Percentiles rank a stretch among this genome's conserved stretches.
Evolutionary conservation across 1,284 basidiomycete genomes (phyloP).

Genomic region (Macrocystidia cucumis): DNA sequence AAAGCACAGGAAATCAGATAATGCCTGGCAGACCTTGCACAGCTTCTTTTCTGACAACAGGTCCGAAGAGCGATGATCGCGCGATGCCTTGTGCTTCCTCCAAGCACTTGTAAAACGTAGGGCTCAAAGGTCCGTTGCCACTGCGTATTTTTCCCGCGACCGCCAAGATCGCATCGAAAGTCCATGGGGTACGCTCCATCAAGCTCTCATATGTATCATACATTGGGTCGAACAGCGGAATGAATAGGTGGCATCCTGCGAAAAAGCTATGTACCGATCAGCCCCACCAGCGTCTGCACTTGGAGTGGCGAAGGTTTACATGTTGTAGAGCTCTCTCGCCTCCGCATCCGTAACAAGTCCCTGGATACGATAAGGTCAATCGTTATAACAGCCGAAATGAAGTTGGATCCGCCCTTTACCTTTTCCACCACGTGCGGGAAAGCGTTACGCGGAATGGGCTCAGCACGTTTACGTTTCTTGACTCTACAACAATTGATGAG

Average conservation of each 20-base stretch:
- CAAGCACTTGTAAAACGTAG: slow-evolving; percentile 84
- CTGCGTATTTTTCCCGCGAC: slow-evolving; percentile 88
- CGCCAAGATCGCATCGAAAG: slow-evolving; percentile 85
- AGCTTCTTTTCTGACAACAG: slow-evolving; percentile 88
- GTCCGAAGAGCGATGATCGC: slow-evolving; percentile 85
- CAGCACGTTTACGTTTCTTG: slow-evolving; percentile 82
- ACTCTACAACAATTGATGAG: slow-evolving; percentile 36
- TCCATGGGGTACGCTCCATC: slow-evolving; percentile 88
- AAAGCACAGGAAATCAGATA: slow-evolving; percentile 12
- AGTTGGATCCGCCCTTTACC: slow-evolving; percentile 26
- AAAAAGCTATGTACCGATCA: slow-evolving; percentile 68
- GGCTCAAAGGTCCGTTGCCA: slow-evolving; percentile 77
- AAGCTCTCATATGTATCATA: slow-evolving; percentile 90
- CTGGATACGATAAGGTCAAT: slow-evolving; percentile 26
- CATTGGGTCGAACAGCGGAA: slow-evolving; percentile 83
- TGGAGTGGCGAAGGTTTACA: slow-evolving; percentile 36
- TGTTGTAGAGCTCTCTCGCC: slow-evolving; percentile 76
- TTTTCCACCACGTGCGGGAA: slow-evolving; percentile 83
- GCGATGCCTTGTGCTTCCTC: slow-evolving; percentile 95
- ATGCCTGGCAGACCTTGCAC: slow-evolving; percentile 61
- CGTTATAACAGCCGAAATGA: slow-evolving; percentile 5
- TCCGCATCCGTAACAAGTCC: slow-evolving; percentile 71
- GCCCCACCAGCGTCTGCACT: slow-evolving; percentile 9
- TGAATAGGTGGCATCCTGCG: slow-evolving; percentile 91
- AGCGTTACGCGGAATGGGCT: slow-evolving; percentile 79